Base-by-base conservation (phyloP, 768 basidiomycete genomes). In the Lanmaoa rubissima region DNA sequence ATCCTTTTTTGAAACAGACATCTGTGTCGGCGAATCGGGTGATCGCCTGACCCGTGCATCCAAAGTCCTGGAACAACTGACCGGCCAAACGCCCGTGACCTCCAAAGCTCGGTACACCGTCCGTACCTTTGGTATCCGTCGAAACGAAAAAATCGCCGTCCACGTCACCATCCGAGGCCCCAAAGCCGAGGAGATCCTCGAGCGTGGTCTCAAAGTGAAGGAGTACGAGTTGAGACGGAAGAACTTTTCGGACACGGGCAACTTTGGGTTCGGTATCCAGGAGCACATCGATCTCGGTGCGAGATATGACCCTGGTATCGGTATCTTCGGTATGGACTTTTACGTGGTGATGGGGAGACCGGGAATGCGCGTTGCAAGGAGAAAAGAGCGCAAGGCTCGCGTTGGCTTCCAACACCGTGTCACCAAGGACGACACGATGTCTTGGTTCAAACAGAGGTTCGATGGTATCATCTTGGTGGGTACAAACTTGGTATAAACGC, bases 261-360 rank as follows among this genome's bases (percentile, higher is more conserved):
- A 98, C 89, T 99, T 99, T 73, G 96, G 96, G 65, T 99, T 98
- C 78, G 96, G 95, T 73, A 92, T 97, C 72, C 93, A 96, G 79
- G 93, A 97, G 81, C 96, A 99, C 78, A 99, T 99, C 77, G 96
- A 99, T 77, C 80, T 99, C 63, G 96, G 96, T 71, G 96, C 96
- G 68, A 87, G 96, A 71, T 99, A 99, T 79, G 96, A 99, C 76
- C 96, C 96, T 60, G 82, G 84, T 70, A 98, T 99, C 70, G 96
- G 96, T 86, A 98, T 98, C 76, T 98, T 98, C 73, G 96, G 96
- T 64, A 98, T 98, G 96, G 96, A 99, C 79, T 98, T 99, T 79
- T 95, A 87, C 72, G 90, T 92, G 64, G 93, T 96, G 58, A 96
- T 99, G 94, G 94, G 94, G 65, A 87, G 96, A 67, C 94, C 95